Evolutionary conservation across 805 yeast genomes (phyloP), one percentile per base, ranked within the genome.

Genomic region (Nakazawaea anatomiae): DNA sequence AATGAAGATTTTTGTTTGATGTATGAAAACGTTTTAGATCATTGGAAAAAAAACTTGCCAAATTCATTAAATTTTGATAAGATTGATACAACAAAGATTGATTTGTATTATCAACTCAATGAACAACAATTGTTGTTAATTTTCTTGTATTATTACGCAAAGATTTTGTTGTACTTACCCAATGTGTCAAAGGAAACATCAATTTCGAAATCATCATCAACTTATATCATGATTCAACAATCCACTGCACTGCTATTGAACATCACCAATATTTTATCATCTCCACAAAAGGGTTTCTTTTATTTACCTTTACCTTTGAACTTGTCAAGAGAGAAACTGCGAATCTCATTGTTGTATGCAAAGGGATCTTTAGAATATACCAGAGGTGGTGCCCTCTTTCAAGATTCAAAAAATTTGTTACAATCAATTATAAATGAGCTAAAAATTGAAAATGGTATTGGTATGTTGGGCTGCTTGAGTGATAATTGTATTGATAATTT

Each of bases 321-420:
- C 55, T 66, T 80, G 8, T 71, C 86, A 0, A 65, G 89, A 54
- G 80, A 83, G 54, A 80, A 78, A 58, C 81, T 87, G 2, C 69
- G 89, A 45, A 75, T 83, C 55, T 73, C 86, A 0, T 68, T 87
- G 32, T 58, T 85, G 44, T 85, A 84, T 30, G 89, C 90, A 0
- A 80, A 80, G 55, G 90, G 95, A 12, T 80, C 89, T 0, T 70
- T 90, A 51, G 96, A 89, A 55, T 89, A 87, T 61, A 82, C 88
- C 2, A 81, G 88, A 61, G 89, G 90, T 39, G 96, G 96, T 0
- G 83, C 92, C 1, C 66, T 89, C 50, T 82, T 84, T 61, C 87
- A 81, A 60, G 89, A 83, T 47, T 80, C 84, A 61, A 85, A 81
- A 56, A 73, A 67, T 35, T 67, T 87, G 45, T 66, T 89, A 44